Evolutionary conservation across 805 yeast species (phyloP).

Genomic region (Candida odintsovae): DNA sequence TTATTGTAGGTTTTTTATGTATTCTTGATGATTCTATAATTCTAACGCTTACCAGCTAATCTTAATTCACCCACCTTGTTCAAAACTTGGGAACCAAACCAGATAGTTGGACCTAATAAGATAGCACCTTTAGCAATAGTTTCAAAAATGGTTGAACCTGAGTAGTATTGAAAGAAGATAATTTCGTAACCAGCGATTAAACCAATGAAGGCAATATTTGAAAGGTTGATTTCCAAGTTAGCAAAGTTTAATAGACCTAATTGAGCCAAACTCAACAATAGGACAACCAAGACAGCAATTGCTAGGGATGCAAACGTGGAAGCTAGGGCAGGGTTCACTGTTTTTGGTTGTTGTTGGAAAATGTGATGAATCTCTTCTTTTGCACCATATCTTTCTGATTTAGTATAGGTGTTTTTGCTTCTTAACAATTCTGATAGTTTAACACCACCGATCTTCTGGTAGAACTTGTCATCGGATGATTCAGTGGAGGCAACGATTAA

Average conservation of each 20-base stretch:
- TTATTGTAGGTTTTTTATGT: neutral
- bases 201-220: conserved; percentile 15
- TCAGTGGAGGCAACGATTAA: conserved; percentile 15
- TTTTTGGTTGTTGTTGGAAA: conserved; percentile 19
- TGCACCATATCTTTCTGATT: conserved; percentile 16
- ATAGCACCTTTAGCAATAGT: conserved; percentile 15
- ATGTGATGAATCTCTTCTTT: conserved; percentile 25
- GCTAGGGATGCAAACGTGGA: conserved; percentile 14
- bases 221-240: conserved; percentile 13
- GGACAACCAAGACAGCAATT: conserved; percentile 8
- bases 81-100: conserved; percentile 24
- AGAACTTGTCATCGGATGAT: conserved; percentile 4
- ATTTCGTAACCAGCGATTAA: conserved; percentile 18
- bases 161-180: conserved; percentile 22
- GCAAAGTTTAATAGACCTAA: conserved; percentile 18
- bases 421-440: conserved; percentile 14
- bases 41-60: conserved; percentile 23
- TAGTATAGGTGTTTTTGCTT: conserved; percentile 8
- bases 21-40: neutral
- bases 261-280: conserved; percentile 15
- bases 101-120: conserved; percentile 21
- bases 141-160: conserved; percentile 20
- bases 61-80: conserved; percentile 23
- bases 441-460: conserved; percentile 15
- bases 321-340: conserved; percentile 17